Percentiles rank a stretch among this genome's conserved stretches.
These are phyloP conservation scores for Chlorencoelia australis DNA, from an alignment of 2,329 filamentous ascomycete species.

Conservation along the genomic window DNA sequence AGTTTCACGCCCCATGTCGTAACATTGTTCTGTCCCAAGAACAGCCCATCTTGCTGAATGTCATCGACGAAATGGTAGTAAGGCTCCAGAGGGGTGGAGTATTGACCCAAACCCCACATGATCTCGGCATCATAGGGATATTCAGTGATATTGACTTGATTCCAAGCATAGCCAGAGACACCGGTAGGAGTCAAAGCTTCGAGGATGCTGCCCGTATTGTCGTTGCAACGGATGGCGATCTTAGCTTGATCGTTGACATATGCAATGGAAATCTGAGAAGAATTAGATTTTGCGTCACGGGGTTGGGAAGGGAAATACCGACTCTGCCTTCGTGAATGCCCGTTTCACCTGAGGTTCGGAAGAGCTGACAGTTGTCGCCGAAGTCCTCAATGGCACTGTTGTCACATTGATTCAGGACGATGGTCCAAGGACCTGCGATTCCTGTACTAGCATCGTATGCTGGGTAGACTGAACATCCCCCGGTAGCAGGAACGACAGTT, in stretches of 20 bases:
- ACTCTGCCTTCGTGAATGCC: constrained; percentile 2
- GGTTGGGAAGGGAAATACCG: background rate
- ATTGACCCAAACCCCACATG: constrained; percentile 2
- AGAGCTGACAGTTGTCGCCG: constrained; percentile 1
- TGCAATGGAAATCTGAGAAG: constrained; percentile 1
- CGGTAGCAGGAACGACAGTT: background rate
- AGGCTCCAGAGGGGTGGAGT: background rate
- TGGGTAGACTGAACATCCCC: constrained; percentile 2
- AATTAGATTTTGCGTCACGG: background rate
- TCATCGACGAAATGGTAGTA: background rate
- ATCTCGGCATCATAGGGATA: constrained; percentile 3
- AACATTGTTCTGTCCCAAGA: background rate
- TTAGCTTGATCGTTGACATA: background rate
- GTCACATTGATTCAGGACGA: background rate
- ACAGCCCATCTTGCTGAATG: background rate
- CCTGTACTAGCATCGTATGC: constrained; percentile 1
- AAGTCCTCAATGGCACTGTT: constrained; percentile 1
- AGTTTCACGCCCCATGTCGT: constrained; percentile 3
- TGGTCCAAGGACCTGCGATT: background rate
- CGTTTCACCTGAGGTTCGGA: background rate
- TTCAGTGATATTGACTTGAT: constrained; percentile 3
- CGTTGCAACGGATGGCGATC: constrained; percentile 2
- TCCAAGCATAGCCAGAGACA: constrained; percentile 1
- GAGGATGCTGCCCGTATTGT: background rate
- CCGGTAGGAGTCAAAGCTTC: background rate